Evolutionary conservation across 75 land plant genomes (phyloP).

Genomic region (Ceratopteris richardii): DNA sequence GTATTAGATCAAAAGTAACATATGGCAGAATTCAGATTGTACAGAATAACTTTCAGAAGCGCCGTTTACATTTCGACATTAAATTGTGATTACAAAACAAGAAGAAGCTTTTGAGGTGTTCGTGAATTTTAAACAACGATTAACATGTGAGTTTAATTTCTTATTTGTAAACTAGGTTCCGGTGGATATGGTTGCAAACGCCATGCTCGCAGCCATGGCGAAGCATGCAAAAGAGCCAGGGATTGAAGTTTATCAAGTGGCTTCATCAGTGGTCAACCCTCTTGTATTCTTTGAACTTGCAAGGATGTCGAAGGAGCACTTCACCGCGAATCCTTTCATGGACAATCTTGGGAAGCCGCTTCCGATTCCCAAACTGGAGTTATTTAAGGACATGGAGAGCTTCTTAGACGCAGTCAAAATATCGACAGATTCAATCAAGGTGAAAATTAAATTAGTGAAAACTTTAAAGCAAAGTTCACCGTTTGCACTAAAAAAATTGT

Average conservation of each 20-base stretch:
- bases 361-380: constrained; percentile 40
- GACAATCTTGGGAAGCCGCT: constrained; percentile 59
- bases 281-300: constrained; percentile 48
- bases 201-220: constrained; percentile 84
- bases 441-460: constrained; percentile 7
- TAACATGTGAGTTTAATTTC: neutral
- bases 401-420: constrained; percentile 24
- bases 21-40: too few relatives aligned
- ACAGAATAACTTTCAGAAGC: too few relatives aligned
- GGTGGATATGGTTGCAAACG: constrained; percentile 92
- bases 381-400: constrained; percentile 45
- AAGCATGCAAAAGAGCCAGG: constrained; percentile 41
- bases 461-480: too few relatives aligned
- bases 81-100: too few relatives aligned
- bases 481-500: too few relatives aligned
- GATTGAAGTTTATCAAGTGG: constrained; percentile 57
- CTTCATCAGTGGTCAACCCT: constrained; percentile 78
- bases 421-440: constrained; percentile 10
- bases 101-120: too few relatives aligned
- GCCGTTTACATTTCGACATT: too few relatives aligned
- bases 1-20: constrained; percentile 7
- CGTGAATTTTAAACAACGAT: neutral
- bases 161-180: constrained; percentile 48
- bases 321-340: constrained; percentile 49
- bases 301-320: constrained; percentile 49